phyloP scores from a whole-genome alignment of 805 yeast species.

The Pichia gijzeniarum region DNA sequence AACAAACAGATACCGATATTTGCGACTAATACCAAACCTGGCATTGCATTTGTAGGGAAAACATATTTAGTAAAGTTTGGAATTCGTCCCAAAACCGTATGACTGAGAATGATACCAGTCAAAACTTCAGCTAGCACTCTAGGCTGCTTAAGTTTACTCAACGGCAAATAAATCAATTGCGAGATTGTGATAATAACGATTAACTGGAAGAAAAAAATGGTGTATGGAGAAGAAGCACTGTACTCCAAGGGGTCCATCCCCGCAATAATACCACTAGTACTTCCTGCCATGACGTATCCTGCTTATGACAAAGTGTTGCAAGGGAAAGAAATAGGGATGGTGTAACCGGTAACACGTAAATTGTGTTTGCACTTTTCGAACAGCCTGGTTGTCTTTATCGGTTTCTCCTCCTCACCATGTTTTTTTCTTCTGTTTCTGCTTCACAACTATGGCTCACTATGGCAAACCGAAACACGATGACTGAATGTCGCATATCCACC shows the following conservation, averaged over 20 bases:
- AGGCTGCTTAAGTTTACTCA: constrained; percentile 63
- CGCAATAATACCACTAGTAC: constrained; percentile 51
- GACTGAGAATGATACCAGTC: constrained; percentile 70
- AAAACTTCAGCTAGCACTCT: constrained; percentile 77
- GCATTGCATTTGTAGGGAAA: constrained; percentile 57
- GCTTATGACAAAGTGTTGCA: too few species aligned
- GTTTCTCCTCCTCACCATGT: too few species aligned
- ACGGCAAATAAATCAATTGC: constrained; percentile 53
- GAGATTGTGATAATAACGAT: constrained; percentile 54
- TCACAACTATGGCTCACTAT: too few species aligned
- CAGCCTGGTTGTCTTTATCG: too few species aligned
- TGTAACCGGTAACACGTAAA: too few species aligned
- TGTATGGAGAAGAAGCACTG: constrained; percentile 51
- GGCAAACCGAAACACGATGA: too few species aligned
- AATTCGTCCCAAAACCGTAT: constrained; percentile 65
- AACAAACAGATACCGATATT: constrained; percentile 70
- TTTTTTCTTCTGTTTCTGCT: too few species aligned
- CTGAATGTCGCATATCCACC: too few species aligned
- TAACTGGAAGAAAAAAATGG: constrained; percentile 66
- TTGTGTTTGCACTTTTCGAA: too few species aligned
- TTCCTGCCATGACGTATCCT: constrained; percentile 9
- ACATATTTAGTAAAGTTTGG: constrained; percentile 60
- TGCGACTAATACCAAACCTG: constrained; percentile 61
- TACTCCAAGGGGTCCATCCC: constrained; percentile 67
- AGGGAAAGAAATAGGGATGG: background rate